Percentiles rank a stretch among this genome's conserved stretches.
Conservation (phyloP, 1,284 basidiomycete species). For the Leccinum subrobustum region DNA sequence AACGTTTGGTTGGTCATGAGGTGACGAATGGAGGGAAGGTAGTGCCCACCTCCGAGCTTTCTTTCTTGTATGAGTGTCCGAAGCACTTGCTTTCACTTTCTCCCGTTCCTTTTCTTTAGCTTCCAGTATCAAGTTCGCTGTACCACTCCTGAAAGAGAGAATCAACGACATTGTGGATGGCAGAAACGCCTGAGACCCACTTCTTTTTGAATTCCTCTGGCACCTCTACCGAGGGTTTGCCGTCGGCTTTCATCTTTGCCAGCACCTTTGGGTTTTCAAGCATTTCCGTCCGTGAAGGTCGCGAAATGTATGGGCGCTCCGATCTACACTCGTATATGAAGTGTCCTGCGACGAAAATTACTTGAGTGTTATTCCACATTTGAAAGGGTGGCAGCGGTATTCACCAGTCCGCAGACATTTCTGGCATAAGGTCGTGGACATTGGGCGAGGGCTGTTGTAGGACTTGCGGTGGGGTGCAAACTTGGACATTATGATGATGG, state of each 20-base stretch:
- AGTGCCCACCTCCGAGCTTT: constrained; percentile 49
- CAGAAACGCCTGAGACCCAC: constrained; percentile 39
- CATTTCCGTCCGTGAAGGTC: constrained; percentile 74
- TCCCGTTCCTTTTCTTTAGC: constrained; percentile 69
- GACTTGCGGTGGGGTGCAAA: constrained; percentile 71
- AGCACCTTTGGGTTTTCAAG: constrained; percentile 68
- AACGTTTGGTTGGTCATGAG: constrained; percentile 3
- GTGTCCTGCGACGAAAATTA: constrained; percentile 52
- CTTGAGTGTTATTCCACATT: not conserved
- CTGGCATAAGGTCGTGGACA: constrained; percentile 69
- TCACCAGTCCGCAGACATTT: constrained; percentile 70
- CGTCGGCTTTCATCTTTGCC: constrained; percentile 62
- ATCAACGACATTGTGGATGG: constrained; percentile 8
- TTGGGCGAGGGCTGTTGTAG: constrained; percentile 58
- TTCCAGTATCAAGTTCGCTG: constrained; percentile 71
- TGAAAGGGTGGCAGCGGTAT: constrained; percentile 10
- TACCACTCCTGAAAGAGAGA: constrained; percentile 51
- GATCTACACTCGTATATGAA: constrained; percentile 79
- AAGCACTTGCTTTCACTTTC: constrained; percentile 39
- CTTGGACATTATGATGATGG: constrained; percentile 59
- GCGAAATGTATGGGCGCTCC: constrained; percentile 67
- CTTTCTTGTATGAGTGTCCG: constrained; percentile 44
- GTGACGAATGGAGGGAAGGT: not conserved
- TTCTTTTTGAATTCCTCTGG: constrained; percentile 80
- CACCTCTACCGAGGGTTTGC: constrained; percentile 70